A percentile compares a stretch with the other conserved stretches of the same genome.
Evolutionary conservation across 2,329 filamentous ascomycete genomes (phyloP).

Genomic region (Emericellopsis cladophorae): DNA sequence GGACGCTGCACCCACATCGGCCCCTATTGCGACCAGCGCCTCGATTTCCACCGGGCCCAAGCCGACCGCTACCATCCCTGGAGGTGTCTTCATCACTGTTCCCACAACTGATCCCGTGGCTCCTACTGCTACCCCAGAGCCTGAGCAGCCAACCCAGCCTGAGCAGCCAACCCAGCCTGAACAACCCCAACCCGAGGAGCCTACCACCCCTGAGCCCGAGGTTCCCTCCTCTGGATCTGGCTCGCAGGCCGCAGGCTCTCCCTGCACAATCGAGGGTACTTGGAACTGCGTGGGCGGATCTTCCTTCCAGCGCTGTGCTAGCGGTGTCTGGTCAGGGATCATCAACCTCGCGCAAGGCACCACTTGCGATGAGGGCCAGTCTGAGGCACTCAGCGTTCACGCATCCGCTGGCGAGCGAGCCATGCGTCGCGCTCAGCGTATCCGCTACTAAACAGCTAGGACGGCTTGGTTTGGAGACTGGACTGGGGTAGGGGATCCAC

Average conservation of each 20-base stretch:
- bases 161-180: not conserved
- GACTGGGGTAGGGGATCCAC: too few relatives aligned
- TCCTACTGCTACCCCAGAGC: not conserved
- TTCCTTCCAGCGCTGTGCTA: conserved; percentile 42
- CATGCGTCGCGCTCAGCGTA: conserved; percentile 15
- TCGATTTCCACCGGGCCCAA: not conserved
- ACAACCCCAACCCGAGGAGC: not conserved
- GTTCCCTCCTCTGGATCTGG: conserved; percentile 4
- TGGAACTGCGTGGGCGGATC: conserved; percentile 41
- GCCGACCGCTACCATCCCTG: conserved; percentile 9
- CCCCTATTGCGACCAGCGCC: conserved; percentile 1
- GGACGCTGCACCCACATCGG: conserved; percentile 8
- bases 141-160: not conserved
- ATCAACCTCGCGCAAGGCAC: conserved; percentile 32
- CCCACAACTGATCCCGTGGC: conserved; percentile 1
- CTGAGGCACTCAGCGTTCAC: conserved; percentile 22
- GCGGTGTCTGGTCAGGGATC: conserved; percentile 32
- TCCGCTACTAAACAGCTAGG: conserved; percentile 1
- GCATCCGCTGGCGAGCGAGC: conserved; percentile 6
- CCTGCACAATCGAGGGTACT: conserved; percentile 32
- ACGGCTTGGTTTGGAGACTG: too few relatives aligned
- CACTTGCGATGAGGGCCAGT: conserved; percentile 27
- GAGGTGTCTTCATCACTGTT: conserved; percentile 27
- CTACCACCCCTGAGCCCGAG: conserved; percentile 7
- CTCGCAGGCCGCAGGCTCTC: conserved; percentile 24